Evolutionary conservation across 148 eudicot species (phyloP).

Genomic region (Chenopodium quinoa): DNA sequence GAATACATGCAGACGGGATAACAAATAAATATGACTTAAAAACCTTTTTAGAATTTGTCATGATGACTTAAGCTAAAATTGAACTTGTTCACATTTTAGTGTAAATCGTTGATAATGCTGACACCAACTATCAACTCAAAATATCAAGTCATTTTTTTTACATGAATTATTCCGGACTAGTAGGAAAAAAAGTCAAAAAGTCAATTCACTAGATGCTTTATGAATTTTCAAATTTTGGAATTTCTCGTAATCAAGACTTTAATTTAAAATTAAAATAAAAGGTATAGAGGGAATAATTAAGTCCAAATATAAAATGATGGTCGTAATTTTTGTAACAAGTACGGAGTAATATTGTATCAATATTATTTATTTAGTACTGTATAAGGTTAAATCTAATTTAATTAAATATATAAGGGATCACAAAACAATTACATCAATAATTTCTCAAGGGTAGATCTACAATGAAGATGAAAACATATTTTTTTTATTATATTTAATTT

Average conservation of each 20-base stretch:
- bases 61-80: background rate
- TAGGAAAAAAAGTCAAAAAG: background rate
- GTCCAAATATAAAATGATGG: background rate
- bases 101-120: conserved; percentile 4
- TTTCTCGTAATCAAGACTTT: background rate
- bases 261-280: too few species aligned
- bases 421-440: too few species aligned
- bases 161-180: background rate
- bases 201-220: background rate
- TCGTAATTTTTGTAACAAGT: too few species aligned
- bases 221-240: background rate
- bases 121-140: background rate
- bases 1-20: background rate
- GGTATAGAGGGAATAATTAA: background rate
- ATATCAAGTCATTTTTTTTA: background rate
- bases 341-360: background rate
- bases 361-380: too few species aligned
- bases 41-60: background rate
- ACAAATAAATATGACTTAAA: too few species aligned
- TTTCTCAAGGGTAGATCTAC: background rate
- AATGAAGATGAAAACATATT: background rate
- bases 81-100: background rate
- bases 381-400: background rate
- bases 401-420: background rate
- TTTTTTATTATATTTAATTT: too few species aligned